phyloP scores from a whole-genome alignment of 768 basidiomycete genomes.

The Tylopilus balloui region DNA sequence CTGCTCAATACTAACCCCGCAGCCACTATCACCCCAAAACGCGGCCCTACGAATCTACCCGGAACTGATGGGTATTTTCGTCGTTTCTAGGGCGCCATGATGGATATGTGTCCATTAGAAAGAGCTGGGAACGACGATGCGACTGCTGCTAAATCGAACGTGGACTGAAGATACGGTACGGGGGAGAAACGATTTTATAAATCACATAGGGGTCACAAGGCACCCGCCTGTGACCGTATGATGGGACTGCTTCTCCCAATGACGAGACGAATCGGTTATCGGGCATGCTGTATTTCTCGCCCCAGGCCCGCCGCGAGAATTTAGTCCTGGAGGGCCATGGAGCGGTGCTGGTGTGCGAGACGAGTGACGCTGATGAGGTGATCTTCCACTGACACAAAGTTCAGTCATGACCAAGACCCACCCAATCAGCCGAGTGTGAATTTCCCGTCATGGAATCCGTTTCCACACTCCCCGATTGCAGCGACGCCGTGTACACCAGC shows the following conservation, averaged over 20 bases:
- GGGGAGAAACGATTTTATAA: background rate
- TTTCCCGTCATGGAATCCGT: slow-evolving; percentile 7
- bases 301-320: slow-evolving; percentile 5
- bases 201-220: background rate
- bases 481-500: slow-evolving; percentile 46
- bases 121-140: background rate
- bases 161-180: background rate
- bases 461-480: slow-evolving; percentile 21
- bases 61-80: background rate
- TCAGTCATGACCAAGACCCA: slow-evolving; percentile 2
- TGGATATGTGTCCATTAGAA: background rate
- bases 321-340: background rate
- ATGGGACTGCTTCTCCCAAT: background rate
- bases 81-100: background rate
- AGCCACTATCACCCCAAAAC: background rate
- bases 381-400: slow-evolving; percentile 1
- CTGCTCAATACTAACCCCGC: background rate
- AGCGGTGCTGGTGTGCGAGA: no score
- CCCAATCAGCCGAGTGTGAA: slow-evolving; percentile 22
- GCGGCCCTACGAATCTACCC: background rate
- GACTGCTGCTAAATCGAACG: background rate
- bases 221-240: background rate
- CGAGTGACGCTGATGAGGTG: background rate
- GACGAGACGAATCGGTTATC: background rate
- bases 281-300: slow-evolving; percentile 5